phyloP scores from a whole-genome alignment of 2,329 filamentous ascomycete species.

The Emmonsiellopsis sp. region DNA sequence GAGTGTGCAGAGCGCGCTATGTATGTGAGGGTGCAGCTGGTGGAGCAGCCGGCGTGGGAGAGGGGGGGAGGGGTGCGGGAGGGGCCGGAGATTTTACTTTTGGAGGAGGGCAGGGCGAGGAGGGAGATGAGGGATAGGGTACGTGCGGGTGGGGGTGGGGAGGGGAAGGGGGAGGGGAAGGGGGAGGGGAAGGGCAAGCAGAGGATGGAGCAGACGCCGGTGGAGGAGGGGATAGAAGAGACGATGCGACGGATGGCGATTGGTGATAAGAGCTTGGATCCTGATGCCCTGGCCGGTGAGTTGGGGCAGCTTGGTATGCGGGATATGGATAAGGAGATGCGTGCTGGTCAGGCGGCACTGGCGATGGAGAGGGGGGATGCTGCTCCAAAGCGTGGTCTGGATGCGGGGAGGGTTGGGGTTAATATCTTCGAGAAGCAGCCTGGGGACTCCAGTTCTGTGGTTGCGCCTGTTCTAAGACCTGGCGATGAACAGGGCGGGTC shows the following conservation, averaged over 20 bases:
- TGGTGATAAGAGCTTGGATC: slow-evolving; percentile 6
- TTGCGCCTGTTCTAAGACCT: slow-evolving; percentile 24
- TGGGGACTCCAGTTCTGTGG: slow-evolving; percentile 11
- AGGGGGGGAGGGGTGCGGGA: slow-evolving; percentile 51
- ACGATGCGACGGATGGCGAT: slow-evolving; percentile 15
- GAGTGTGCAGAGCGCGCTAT: slow-evolving; percentile 70
- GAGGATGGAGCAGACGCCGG: slow-evolving; percentile 5
- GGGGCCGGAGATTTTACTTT: slow-evolving; percentile 50
- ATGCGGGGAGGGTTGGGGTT: slow-evolving; percentile 24
- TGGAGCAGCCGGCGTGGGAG: slow-evolving; percentile 78
- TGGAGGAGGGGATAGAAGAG: background rate
- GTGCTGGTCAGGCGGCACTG: background rate
- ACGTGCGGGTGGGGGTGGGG: slow-evolving; percentile 13
- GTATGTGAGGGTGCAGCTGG: slow-evolving; percentile 82
- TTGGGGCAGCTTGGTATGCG: slow-evolving; percentile 20
- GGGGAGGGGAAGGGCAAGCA: slow-evolving; percentile 10
- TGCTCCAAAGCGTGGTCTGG: slow-evolving; percentile 18
- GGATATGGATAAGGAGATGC: slow-evolving; percentile 11
- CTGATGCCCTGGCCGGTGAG: slow-evolving; percentile 15
- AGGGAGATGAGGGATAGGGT: background rate
- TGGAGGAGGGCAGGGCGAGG: slow-evolving; percentile 50
- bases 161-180: slow-evolving; percentile 8
- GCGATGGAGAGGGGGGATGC: slow-evolving; percentile 12
- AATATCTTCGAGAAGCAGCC: slow-evolving; percentile 26
- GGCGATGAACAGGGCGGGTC: slow-evolving; percentile 29